These are phyloP conservation scores for Adansonia madagascariensis DNA, from an alignment of 441 rosid genomes.

Conservation along the genomic window DNA sequence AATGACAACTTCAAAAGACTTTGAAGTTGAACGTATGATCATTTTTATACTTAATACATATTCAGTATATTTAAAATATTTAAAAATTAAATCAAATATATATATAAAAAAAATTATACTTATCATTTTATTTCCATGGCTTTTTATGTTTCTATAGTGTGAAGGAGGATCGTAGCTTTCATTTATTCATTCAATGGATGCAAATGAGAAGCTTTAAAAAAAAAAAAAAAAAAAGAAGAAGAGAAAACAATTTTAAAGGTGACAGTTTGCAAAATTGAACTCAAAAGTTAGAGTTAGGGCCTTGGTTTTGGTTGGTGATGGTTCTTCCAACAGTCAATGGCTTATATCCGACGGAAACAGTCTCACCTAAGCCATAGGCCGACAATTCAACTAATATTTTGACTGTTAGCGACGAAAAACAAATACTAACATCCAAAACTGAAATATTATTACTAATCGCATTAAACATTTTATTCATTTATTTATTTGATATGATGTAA, in stretches of 20 bases:
- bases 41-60: too few relatives aligned
- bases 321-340: conserved; percentile 20
- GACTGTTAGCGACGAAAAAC: conserved; percentile 29
- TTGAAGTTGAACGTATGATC: too few relatives aligned
- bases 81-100: too few relatives aligned
- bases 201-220: too few relatives aligned
- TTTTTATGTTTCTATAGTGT: too few relatives aligned
- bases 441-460: neutral
- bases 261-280: neutral
- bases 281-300: neutral
- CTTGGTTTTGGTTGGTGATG: neutral
- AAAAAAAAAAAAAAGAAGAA: neutral
- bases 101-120: too few relatives aligned
- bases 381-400: conserved; percentile 29
- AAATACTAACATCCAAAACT: conserved; percentile 21
- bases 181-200: too few relatives aligned
- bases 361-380: conserved; percentile 25
- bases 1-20: too few relatives aligned
- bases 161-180: too few relatives aligned
- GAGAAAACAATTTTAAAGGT: too few relatives aligned
- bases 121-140: too few relatives aligned
- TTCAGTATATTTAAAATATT: too few relatives aligned
- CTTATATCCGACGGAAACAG: conserved; percentile 13
- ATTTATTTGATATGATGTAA: conserved; percentile 23
- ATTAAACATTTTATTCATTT: neutral